Evolutionary conservation across 2,329 filamentous ascomycete genomes (phyloP).

Genomic region (Trichoderma semiorbis): DNA sequence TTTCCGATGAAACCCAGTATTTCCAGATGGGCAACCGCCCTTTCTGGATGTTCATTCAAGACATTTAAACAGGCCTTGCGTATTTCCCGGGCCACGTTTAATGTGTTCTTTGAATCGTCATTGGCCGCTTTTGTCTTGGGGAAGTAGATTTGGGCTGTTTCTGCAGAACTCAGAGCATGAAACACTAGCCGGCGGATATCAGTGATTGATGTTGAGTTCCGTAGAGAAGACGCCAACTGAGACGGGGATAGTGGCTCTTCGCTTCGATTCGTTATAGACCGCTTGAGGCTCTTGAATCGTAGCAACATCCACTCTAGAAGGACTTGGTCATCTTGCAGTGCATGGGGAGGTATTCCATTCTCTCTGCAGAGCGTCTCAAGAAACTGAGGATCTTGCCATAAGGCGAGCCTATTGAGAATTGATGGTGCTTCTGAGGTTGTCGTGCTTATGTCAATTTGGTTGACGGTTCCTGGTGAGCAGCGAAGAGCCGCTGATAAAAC

Average conservation of each 20-base stretch:
- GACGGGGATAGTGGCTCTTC: conserved; percentile 4
- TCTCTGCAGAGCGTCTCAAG: conserved; percentile 24
- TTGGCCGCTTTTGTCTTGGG: not conserved
- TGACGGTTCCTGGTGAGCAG: conserved; percentile 19
- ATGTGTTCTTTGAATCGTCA: not conserved
- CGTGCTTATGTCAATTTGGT: not conserved
- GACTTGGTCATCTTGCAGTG: conserved; percentile 27
- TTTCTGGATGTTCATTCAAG: conserved; percentile 13
- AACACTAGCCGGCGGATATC: conserved; percentile 33
- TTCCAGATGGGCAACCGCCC: conserved; percentile 19
- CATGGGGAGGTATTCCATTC: conserved; percentile 33
- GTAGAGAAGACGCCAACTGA: conserved; percentile 24
- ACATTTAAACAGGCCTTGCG: conserved; percentile 26
- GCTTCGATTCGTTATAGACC: conserved; percentile 7
- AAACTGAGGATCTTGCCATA: not conserved
- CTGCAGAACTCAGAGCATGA: conserved; percentile 26
- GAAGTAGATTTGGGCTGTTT: conserved; percentile 23
- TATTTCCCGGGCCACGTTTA: conserved; percentile 23
- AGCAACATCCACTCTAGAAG: conserved; percentile 38
- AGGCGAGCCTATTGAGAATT: not conserved
- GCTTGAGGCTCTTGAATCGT: conserved; percentile 23
- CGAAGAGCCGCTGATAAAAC: conserved; percentile 40
- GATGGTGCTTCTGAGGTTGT: not conserved
- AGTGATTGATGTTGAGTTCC: conserved; percentile 25
- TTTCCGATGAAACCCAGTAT: conserved; percentile 41